phyloP scores from a whole-genome alignment of 2,329 filamentous ascomycete genomes.

The Botrytis squamosa region DNA sequence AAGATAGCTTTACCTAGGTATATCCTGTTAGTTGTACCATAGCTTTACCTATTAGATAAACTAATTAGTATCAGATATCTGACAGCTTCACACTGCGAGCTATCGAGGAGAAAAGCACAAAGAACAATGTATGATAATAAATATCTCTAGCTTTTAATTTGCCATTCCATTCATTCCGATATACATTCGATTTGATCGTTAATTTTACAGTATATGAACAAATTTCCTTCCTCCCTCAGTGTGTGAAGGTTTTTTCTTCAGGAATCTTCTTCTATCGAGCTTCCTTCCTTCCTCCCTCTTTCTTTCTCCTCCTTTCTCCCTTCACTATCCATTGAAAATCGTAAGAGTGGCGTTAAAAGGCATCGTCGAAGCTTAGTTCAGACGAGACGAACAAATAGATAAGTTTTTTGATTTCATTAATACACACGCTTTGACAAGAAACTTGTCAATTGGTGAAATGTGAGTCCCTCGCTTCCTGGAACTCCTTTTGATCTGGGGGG shows the following conservation, averaged over 20 bases:
- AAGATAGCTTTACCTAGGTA: background rate
- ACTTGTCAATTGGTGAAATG: background rate
- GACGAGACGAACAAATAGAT: background rate
- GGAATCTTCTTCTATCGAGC: background rate
- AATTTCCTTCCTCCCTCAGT: background rate
- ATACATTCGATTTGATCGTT: conserved; percentile 14
- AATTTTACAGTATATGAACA: conserved; percentile 14
- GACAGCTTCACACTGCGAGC: background rate
- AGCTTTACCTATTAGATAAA: background rate
- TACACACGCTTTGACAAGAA: background rate
- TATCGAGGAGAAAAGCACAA: background rate
- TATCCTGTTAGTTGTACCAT: background rate
- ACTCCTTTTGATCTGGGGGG: background rate
- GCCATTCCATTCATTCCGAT: background rate
- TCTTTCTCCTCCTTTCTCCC: background rate
- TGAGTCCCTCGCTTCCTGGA: background rate
- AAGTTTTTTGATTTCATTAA: background rate
- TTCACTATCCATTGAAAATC: background rate
- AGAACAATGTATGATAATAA: background rate
- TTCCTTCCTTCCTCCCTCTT: background rate
- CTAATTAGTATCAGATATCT: background rate
- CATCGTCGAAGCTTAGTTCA: background rate
- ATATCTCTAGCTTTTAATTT: background rate
- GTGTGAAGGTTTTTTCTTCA: background rate
- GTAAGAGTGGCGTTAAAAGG: conserved; percentile 9